Percentiles rank a stretch among this genome's conserved stretches.
Evolutionary conservation across 129 eudicot species (phyloP).

Genomic region (Pseudognaphalium luteoalbum): DNA sequence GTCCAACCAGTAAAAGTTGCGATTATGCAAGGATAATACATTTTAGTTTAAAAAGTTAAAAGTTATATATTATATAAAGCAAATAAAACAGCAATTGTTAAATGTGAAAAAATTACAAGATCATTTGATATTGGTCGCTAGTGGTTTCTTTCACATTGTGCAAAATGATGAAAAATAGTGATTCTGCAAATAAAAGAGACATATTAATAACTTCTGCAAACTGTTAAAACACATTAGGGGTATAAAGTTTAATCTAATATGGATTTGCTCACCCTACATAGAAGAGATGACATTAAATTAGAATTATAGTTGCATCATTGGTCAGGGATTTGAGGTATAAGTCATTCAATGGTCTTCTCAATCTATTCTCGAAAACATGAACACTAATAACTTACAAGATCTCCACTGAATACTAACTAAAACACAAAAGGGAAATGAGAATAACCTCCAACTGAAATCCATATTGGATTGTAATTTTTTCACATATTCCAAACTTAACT

Average conservation of each 20-base stretch:
- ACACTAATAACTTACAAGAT: background rate
- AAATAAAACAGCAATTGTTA: constrained; percentile 3
- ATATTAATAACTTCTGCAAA: background rate
- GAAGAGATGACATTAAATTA: background rate
- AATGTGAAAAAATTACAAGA: too few relatives aligned
- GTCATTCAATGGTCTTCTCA: constrained; percentile 82
- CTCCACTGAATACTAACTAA: background rate
- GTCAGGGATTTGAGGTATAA: constrained; percentile 70
- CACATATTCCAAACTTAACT: constrained; percentile 96
- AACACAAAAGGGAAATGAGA: background rate
- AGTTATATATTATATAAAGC: too few relatives aligned
- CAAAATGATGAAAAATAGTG: constrained; percentile 81
- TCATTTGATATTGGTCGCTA: constrained; percentile 1
- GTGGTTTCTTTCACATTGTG: constrained; percentile 76
- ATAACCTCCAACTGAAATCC: constrained; percentile 88
- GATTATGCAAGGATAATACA: too few relatives aligned
- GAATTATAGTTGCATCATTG: constrained; percentile 93
- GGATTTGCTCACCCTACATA: background rate
- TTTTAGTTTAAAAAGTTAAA: too few relatives aligned
- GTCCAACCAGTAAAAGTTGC: too few relatives aligned
- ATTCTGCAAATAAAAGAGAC: constrained; percentile 49
- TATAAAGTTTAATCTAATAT: background rate
- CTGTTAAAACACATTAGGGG: background rate
- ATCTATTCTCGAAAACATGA: constrained; percentile 41
- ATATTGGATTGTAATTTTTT: constrained; percentile 69